A percentile compares a stretch with the other conserved stretches of the same genome.
phyloP scores from a whole-genome alignment of 441 rosid species.

The Raphanus hybrid region DNA sequence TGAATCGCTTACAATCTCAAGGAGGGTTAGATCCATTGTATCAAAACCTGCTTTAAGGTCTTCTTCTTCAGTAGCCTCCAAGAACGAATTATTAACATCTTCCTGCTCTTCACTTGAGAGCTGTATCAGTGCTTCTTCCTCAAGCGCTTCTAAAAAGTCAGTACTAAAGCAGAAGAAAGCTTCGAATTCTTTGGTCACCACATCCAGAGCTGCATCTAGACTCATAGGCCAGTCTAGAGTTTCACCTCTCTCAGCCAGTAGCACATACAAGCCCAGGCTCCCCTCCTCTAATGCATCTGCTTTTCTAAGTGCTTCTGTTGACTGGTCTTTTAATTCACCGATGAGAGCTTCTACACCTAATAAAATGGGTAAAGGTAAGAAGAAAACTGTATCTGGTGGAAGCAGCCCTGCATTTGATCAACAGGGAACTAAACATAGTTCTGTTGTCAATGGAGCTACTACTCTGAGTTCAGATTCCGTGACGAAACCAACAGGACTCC shows the following conservation, averaged over 20 bases:
- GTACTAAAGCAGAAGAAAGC: not conserved
- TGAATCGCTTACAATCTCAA: no score
- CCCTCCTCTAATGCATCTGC: slow-evolving; percentile 56
- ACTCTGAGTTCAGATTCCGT: slow-evolving; percentile 45
- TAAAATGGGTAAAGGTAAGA: slow-evolving; percentile 48
- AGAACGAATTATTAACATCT: no score
- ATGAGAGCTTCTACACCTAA: slow-evolving; percentile 59
- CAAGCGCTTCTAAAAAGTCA: no score
- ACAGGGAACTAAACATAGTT: slow-evolving; percentile 45
- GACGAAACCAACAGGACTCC: slow-evolving; percentile 84
- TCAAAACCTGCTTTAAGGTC: no score
- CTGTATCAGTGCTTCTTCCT: no score
- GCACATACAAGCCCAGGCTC: slow-evolving; percentile 51
- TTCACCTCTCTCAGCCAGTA: slow-evolving; percentile 49
- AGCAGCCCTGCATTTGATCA: slow-evolving; percentile 33
- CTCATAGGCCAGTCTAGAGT: slow-evolving; percentile 47
- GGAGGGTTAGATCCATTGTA: no score
- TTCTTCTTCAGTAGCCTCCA: no score
- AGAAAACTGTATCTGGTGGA: slow-evolving; percentile 48
- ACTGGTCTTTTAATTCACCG: slow-evolving; percentile 69
- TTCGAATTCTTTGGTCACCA: slow-evolving; percentile 46
- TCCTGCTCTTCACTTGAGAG: no score
- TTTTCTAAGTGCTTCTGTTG: slow-evolving; percentile 78
- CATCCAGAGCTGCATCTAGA: slow-evolving; percentile 49
- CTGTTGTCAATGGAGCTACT: slow-evolving; percentile 44